Conservation (phyloP, 2,329 filamentous ascomycete species). For the Ophiocordyceps camponoti-floridani region DNA sequence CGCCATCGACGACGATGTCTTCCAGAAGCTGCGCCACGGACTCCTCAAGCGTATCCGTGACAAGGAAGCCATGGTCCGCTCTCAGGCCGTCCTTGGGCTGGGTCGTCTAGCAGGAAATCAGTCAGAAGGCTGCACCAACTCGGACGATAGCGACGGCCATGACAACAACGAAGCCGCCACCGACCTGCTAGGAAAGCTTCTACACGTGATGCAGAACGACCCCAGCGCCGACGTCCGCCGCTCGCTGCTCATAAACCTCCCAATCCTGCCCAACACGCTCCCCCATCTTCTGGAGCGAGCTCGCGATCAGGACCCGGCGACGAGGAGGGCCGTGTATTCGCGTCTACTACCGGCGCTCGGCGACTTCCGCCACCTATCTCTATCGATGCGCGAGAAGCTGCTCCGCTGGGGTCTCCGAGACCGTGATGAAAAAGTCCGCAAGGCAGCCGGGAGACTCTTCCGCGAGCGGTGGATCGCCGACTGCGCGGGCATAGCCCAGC, state of each 20-base stretch:
- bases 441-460: conserved; percentile 79
- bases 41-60: conserved; percentile 77
- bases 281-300: conserved; percentile 82
- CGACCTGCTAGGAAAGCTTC: conserved; percentile 62
- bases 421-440: conserved; percentile 83
- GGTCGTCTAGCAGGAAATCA: conserved; percentile 67
- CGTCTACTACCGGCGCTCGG: conserved; percentile 73
- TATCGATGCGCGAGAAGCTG: conserved; percentile 90
- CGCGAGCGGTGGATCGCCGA: conserved; percentile 96
- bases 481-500: conserved; percentile 52
- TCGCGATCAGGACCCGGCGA: conserved; percentile 71
- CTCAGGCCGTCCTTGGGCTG: conserved; percentile 84
- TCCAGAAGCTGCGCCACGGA: conserved; percentile 61
- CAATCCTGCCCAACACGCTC: conserved; percentile 63
- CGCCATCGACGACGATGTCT: conserved; percentile 81
- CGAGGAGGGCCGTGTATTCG: conserved; percentile 72
- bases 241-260: conserved; percentile 78
- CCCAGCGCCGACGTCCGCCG: conserved; percentile 84
- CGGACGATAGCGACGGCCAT: conserved; percentile 49
- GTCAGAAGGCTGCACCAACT: conserved; percentile 49
- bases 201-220: conserved; percentile 84
- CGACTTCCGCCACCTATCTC: conserved; percentile 83
- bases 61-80: conserved; percentile 81
- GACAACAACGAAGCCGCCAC: conserved; percentile 31
- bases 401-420: conserved; percentile 89